Conservation (phyloP, 805 yeast genomes). For the Saccharomycopsis synnaedendra region DNA sequence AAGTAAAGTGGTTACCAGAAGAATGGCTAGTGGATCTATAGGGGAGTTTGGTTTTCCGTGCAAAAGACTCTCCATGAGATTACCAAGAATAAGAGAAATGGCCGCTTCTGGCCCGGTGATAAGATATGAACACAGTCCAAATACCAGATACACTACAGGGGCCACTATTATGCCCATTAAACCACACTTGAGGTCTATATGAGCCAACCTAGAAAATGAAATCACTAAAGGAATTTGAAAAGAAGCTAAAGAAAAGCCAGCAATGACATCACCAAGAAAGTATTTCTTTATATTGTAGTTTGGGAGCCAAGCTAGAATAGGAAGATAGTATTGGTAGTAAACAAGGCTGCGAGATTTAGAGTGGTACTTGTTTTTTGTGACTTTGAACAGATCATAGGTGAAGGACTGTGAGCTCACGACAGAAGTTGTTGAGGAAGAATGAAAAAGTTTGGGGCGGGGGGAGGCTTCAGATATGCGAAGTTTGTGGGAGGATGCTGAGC, state of each 20-base stretch:
- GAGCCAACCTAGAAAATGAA: conserved; percentile 52
- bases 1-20: conserved; percentile 49
- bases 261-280: conserved; percentile 54
- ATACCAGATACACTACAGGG: conserved; percentile 60
- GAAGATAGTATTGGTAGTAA: conserved; percentile 44
- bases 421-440: conserved; percentile 12
- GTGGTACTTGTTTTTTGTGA: not conserved
- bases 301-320: conserved; percentile 56
- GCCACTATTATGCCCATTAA: conserved; percentile 65
- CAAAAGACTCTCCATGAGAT: conserved; percentile 28
- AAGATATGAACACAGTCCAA: conserved; percentile 81
- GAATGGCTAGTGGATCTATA: conserved; percentile 39
- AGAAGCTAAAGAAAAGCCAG: conserved; percentile 81
- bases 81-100: conserved; percentile 72
- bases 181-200: conserved; percentile 71
- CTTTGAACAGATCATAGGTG: conserved; percentile 2
- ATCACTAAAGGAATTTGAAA: conserved; percentile 81
- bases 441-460: conserved; percentile 8
- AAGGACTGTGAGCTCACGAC: not conserved
- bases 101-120: conserved; percentile 91
- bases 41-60: conserved; percentile 24
- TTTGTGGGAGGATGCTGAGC: no score
- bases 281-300: conserved; percentile 27
- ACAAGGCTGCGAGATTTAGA: not conserved
- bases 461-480: not conserved